A percentile compares a stretch with the other conserved stretches of the same genome.
These are phyloP conservation scores for Croton setiger DNA, from an alignment of 441 rosid species.

Conservation along the genomic window DNA sequence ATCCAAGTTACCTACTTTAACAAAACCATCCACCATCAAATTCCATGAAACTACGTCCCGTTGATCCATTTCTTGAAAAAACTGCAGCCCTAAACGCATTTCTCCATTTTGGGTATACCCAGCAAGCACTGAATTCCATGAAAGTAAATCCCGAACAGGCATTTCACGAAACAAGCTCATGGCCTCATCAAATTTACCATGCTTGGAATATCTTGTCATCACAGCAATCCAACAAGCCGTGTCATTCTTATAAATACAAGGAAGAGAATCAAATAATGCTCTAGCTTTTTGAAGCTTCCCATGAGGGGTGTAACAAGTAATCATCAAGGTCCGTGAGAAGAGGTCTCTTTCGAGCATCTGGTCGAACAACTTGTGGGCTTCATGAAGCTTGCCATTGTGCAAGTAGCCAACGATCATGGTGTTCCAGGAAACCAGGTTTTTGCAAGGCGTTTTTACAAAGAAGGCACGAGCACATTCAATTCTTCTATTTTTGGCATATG, in stretches of 20 bases:
- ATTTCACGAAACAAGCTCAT: not conserved
- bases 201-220: not conserved
- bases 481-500: constrained; percentile 18
- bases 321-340: constrained; percentile 1
- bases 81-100: constrained; percentile 6
- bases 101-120: not conserved
- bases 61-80: not conserved
- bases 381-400: not conserved
- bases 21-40: not conserved
- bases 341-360: not conserved
- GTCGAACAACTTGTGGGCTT: not conserved
- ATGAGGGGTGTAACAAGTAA: not conserved
- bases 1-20: not conserved
- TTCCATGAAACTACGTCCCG: not conserved
- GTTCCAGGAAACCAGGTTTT: not conserved
- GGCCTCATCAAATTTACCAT: not conserved
- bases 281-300: not conserved
- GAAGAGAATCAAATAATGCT: not conserved
- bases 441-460: not conserved
- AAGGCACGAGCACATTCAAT: not conserved
- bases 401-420: not conserved
- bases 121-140: not conserved
- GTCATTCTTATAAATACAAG: not conserved
- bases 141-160: not conserved
- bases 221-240: not conserved